These are phyloP conservation scores for Luzula sylvatica DNA, from an alignment of 176 grass and related monocot species.

Conservation along the genomic window DNA sequence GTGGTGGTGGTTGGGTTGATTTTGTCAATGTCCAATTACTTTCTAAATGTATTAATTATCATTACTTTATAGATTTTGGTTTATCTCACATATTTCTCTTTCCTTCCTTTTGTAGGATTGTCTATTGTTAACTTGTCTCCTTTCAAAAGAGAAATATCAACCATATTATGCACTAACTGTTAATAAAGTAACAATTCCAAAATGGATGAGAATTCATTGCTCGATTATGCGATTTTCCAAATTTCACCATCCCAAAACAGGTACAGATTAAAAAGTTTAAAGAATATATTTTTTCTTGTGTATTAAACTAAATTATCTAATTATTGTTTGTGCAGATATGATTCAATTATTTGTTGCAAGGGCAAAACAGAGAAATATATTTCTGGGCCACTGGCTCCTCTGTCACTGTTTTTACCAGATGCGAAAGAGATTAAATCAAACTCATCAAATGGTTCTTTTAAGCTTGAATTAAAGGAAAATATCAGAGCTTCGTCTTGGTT, in stretches of 20 bases:
- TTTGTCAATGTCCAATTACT: not conserved
- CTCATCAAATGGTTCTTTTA: slow-evolving; percentile 51
- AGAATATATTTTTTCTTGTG: not conserved
- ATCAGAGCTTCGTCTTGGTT: slow-evolving; percentile 59
- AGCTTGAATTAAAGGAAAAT: slow-evolving; percentile 38
- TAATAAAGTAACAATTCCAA: too few relatives aligned
- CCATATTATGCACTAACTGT: not conserved
- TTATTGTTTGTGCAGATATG: slow-evolving; percentile 44
- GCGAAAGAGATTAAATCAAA: slow-evolving; percentile 42
- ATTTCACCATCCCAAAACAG: slow-evolving; percentile 48
- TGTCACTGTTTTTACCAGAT: slow-evolving; percentile 62
- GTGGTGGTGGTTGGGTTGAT: not conserved
- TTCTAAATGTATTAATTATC: not conserved
- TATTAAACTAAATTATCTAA: not conserved
- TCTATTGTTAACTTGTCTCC: not conserved
- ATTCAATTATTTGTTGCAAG: slow-evolving; percentile 49
- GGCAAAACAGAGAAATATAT: slow-evolving; percentile 48
- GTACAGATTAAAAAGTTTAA: slow-evolving; percentile 21
- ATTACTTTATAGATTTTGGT: not conserved
- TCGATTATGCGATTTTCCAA: slow-evolving; percentile 77
- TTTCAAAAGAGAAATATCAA: not conserved
- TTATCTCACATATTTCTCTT: not conserved
- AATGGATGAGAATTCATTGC: slow-evolving; percentile 48
- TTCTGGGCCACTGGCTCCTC: slow-evolving; percentile 60
- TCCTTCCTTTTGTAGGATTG: not conserved